A percentile compares a stretch with the other conserved stretches of the same genome.
Evolutionary conservation across 805 yeast species (phyloP).

Genomic region (Pichia cephalocereana): DNA sequence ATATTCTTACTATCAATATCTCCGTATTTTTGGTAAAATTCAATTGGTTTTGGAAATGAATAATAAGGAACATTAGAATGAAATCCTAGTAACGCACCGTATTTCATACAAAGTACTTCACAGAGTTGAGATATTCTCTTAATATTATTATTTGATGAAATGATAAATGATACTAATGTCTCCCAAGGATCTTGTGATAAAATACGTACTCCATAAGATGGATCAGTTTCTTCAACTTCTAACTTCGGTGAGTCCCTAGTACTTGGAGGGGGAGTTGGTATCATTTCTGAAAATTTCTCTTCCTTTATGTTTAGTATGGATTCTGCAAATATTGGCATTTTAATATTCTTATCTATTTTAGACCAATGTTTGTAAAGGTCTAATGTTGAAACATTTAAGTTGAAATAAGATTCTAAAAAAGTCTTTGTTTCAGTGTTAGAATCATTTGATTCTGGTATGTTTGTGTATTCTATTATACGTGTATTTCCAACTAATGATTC

Average conservation of each 20-base stretch:
- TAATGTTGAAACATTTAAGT: constrained; percentile 46
- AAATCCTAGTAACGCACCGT: constrained; percentile 51
- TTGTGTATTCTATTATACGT: constrained; percentile 40
- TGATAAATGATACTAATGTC: constrained; percentile 78
- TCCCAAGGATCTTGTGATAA: constrained; percentile 97
- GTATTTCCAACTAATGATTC: not conserved
- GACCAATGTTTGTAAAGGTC: constrained; percentile 57
- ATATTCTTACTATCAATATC: not conserved
- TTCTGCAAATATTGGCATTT: constrained; percentile 6
- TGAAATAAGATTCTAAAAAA: constrained; percentile 60
- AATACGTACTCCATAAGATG: constrained; percentile 47
- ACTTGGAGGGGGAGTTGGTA: constrained; percentile 4
- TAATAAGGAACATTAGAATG: constrained; percentile 50
- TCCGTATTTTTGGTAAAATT: constrained; percentile 23
- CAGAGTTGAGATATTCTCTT: constrained; percentile 93
- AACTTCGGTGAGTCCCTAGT: constrained; percentile 9
- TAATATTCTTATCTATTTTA: constrained; percentile 41
- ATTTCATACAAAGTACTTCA: constrained; percentile 59
- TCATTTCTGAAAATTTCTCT: not conserved
- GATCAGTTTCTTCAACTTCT: not conserved
- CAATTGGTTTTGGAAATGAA: constrained; percentile 65
- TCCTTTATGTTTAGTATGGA: too few species aligned
- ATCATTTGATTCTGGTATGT: constrained; percentile 14
- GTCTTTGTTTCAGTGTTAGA: constrained; percentile 19
- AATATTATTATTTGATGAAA: constrained; percentile 93